Percentiles rank a stretch among this genome's conserved stretches.
phyloP scores from a whole-genome alignment of 73 alveolate genomes.

The Breviolum minutum region DNA sequence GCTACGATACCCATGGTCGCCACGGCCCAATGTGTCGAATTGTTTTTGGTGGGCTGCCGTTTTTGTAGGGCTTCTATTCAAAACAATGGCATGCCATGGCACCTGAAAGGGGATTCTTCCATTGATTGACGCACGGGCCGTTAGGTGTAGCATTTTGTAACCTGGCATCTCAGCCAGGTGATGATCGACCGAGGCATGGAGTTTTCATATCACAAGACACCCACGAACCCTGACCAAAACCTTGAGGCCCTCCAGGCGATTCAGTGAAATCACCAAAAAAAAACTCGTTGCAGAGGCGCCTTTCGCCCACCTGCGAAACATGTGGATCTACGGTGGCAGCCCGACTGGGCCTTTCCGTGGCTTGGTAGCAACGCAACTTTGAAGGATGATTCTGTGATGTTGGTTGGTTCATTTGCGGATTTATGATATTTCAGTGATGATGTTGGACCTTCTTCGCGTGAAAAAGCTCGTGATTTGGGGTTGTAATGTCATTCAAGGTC shows the following conservation, averaged over 20 bases:
- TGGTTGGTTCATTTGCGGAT: background rate
- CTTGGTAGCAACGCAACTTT: background rate
- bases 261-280: background rate
- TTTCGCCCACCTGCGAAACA: constrained; percentile 69
- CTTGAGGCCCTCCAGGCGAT: background rate
- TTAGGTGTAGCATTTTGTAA: background rate
- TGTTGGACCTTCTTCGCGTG: background rate
- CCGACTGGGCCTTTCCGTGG: constrained; percentile 73
- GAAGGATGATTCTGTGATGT: background rate
- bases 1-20: too few species aligned
- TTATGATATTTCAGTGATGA: background rate
- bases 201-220: background rate
- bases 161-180: constrained; percentile 31
- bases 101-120: too few species aligned
- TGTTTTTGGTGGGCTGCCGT: too few species aligned
- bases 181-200: constrained; percentile 55
- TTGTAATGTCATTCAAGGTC: background rate
- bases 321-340: constrained; percentile 80
- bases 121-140: too few species aligned
- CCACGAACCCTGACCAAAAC: background rate
- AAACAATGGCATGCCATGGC: too few species aligned
- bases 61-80: too few species aligned
- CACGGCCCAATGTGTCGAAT: too few species aligned
- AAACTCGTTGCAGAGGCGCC: constrained; percentile 37
- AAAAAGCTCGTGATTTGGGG: background rate